Evolutionary conservation across 306 rosid genomes (phyloP), one percentile per base, ranked within the genome.

Genomic region (Corylus americana): DNA sequence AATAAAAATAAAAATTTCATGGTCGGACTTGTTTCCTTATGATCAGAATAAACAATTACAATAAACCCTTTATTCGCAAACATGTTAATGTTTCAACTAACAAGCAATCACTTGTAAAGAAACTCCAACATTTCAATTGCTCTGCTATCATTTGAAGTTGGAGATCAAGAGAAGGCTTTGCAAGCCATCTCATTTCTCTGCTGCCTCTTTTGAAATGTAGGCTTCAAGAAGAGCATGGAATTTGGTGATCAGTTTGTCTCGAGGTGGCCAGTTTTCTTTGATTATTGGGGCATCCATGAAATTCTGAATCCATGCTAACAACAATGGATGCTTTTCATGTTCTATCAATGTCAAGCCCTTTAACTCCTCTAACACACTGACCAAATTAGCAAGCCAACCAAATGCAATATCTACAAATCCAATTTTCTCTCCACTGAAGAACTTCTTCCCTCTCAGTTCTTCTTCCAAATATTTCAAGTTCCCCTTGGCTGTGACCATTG

Each of bases 201-300:
- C 13, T 27, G 22, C 50, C 71, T 66, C 68, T 61, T 61, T 66
- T 8, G 12, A 12, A 4, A 5, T 37, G 20, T 1, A 8, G 22
- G 12, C 25, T 66, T 37, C 27, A 37, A 1, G 71, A 37, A 66
- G 11, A 55, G 55, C 82, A 17, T 62, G 73, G 75, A 4, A 77
- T 48, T 31, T 82, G 73, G 63, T 16, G 57, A 86, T 5, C 12
- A 86, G 82, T 45, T 77, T 77, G 42, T 77, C 84, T 25, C 70
- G 74, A 8, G 80, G 44, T 11, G 82, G 86, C 84, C 76, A 86
- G 13, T 27, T 83, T 31, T 83, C 76, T 44, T 75, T 80, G 72
- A 86, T 79, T 44, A 80, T 57, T 5, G 84, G 83, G 48, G 71
- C 59, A 69, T 63, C 80, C 44, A 54, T 78, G 63, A 83, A 86